Conservation (phyloP, 2,329 filamentous ascomycete genomes). For the Ampelomyces quisqualis region DNA sequence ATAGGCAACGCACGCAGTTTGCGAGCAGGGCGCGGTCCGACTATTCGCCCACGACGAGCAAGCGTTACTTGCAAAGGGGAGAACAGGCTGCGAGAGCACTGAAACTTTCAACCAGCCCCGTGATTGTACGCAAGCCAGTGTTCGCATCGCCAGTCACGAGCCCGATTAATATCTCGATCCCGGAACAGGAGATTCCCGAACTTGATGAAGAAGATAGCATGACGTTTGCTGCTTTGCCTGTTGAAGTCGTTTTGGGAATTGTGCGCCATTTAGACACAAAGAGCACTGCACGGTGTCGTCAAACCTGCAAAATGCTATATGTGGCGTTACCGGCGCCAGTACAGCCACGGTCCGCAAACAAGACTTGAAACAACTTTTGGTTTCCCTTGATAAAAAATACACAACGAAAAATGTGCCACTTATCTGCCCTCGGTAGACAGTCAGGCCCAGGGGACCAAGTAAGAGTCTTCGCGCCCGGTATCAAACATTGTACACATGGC, state of each 20-base stretch:
- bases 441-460: no score
- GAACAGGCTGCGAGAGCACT: neutral
- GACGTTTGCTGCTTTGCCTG: neutral
- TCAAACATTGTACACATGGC: no score
- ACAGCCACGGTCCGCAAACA: neutral
- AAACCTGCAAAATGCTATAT: constrained; percentile 2
- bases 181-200: neutral
- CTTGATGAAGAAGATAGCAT: neutral
- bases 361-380: no score
- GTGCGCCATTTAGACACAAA: neutral
- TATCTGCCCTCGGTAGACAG: no score
- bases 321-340: constrained; percentile 2
- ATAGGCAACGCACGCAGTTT: constrained; percentile 13
- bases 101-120: neutral
- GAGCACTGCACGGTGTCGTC: neutral
- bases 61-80: neutral
- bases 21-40: neutral
- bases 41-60: neutral
- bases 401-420: no score
- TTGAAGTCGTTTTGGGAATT: constrained; percentile 1
- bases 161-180: neutral
- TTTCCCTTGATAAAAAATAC: no score
- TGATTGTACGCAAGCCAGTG: neutral
- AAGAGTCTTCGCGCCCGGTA: no score
- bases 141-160: neutral